Conservation (phyloP, 2,329 filamentous ascomycete species). For the Gnomoniopsis sp. region DNA sequence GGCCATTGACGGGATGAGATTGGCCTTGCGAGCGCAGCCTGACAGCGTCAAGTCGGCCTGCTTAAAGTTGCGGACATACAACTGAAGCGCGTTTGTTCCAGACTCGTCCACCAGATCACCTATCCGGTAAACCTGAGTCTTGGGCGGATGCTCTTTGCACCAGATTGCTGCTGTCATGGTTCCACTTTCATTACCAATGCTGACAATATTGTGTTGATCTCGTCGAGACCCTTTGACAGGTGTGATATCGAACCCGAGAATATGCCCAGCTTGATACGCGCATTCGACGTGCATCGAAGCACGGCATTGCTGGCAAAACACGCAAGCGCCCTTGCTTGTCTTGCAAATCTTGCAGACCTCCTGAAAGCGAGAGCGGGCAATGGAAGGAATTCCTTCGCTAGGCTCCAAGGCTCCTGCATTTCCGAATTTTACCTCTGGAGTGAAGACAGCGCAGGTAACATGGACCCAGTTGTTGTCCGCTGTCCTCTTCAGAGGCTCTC, state of each 20-base stretch:
- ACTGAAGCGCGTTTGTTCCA: conserved; percentile 77
- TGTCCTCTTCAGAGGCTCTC: conserved; percentile 89
- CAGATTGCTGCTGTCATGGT: conserved; percentile 82
- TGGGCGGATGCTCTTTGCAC: conserved; percentile 85
- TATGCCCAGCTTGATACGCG: conserved; percentile 77
- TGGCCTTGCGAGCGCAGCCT: conserved; percentile 90
- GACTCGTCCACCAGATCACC: conserved; percentile 68
- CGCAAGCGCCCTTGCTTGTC: conserved; percentile 69
- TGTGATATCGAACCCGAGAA: conserved; percentile 84
- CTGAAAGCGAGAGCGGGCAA: conserved; percentile 69
- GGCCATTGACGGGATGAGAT: conserved; percentile 64
- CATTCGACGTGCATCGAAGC: conserved; percentile 80
- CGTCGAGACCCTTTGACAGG: conserved; percentile 86
- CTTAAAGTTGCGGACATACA: conserved; percentile 87
- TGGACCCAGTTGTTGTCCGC: conserved; percentile 99
- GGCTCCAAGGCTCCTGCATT: conserved; percentile 78
- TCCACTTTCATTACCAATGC: conserved; percentile 75
- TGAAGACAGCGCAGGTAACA: conserved; percentile 88
- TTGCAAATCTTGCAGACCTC: conserved; percentile 84
- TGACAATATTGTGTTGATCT: conserved; percentile 77
- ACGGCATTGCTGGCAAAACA: conserved; percentile 75
- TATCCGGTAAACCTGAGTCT: conserved; percentile 73
- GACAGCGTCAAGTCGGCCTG: conserved; percentile 89
- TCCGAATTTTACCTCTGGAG: conserved; percentile 88
- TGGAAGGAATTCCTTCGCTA: conserved; percentile 84